Base-by-base conservation (phyloP, 148 eudicot genomes). In the Vaccinium corymbosum region DNA sequence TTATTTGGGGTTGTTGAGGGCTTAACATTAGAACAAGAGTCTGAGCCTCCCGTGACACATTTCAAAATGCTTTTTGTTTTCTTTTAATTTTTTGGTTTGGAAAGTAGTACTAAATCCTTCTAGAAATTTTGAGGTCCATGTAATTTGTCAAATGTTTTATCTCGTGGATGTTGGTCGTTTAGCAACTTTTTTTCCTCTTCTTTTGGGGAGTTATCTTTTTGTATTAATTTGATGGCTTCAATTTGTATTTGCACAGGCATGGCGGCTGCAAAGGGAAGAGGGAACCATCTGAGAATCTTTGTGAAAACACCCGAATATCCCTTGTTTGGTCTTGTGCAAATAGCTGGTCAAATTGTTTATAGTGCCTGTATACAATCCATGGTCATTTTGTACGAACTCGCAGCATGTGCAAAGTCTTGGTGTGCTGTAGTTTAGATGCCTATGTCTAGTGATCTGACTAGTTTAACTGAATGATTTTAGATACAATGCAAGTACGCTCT, bases 171-270 rank as follows among this genome's bases (percentile, higher is more conserved):
- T 82, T 11, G 14, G 3, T 22, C 2, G 3, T 22, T 22, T 22
- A 22, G 14, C 25, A n/a, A 62, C n/a, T 56, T 56, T 56, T 56
- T 56, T 17, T 5, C 20, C 61, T 56, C 19, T 61, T 20, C 25
- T 61, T 61, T 20, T 61, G 20, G 27, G n/a, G 29, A 62, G 6
- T 9, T 64, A 32, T 59, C 78, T 83, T 29, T 80, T 68, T 80
- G 87, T 85, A 86, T 88, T 89, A 86, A 87, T 87, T 88, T 89
- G 91, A 90, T 90, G 82, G 83, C 80, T 56, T 81, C 81, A 66
- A 66, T 86, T 85, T 87, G 83, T 88, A 50, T 81, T 84, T 87
- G 85, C 86, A 90, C 90, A 90, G 90, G 93, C 87, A 20, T 84
- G 61, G 83, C 84, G 76, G 89, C 90, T 83, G 86, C 90, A 81